Conservation (phyloP, 2,329 filamentous ascomycete species). For the Colletotrichum agaves region DNA sequence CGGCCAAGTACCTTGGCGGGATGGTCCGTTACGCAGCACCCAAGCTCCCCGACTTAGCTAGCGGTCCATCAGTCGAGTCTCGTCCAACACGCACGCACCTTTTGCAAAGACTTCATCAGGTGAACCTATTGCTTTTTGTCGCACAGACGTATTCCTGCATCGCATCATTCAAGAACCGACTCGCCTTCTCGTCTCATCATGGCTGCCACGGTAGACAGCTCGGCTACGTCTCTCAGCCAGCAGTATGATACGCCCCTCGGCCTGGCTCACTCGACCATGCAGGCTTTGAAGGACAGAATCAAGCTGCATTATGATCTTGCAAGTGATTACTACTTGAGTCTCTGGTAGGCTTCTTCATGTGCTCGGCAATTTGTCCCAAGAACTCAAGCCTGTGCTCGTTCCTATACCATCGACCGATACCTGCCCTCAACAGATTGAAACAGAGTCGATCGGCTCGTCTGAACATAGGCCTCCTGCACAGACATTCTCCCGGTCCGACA, state of each 20-base stretch:
- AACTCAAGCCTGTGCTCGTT: not conserved
- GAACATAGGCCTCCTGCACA: not conserved
- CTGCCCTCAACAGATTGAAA: not conserved
- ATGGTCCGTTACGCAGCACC: not conserved
- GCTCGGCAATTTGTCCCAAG: not conserved
- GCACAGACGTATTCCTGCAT: not conserved
- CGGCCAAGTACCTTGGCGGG: not conserved
- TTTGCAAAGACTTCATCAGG: no score
- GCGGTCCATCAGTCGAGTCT: not conserved
- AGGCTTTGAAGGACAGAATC: slow-evolving; percentile 66
- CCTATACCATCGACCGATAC: not conserved
- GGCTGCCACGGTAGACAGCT: slow-evolving; percentile 25
- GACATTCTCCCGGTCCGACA: not conserved
- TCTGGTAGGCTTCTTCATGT: slow-evolving; percentile 57
- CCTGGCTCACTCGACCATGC: slow-evolving; percentile 57
- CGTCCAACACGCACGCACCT: no score
- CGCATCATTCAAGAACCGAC: not conserved
- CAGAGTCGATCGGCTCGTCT: not conserved
- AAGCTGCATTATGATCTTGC: slow-evolving; percentile 70
- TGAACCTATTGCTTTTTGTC: not conserved
- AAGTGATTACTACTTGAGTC: slow-evolving; percentile 69
- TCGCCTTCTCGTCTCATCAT: slow-evolving; percentile 3
- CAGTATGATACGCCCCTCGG: slow-evolving; percentile 59
- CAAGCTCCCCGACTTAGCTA: not conserved
- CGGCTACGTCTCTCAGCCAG: slow-evolving; percentile 51